A percentile compares a stretch with the other conserved stretches of the same genome.
Conservation (phyloP, 2,329 filamentous ascomycete species). For the Penicillium sp. region DNA sequence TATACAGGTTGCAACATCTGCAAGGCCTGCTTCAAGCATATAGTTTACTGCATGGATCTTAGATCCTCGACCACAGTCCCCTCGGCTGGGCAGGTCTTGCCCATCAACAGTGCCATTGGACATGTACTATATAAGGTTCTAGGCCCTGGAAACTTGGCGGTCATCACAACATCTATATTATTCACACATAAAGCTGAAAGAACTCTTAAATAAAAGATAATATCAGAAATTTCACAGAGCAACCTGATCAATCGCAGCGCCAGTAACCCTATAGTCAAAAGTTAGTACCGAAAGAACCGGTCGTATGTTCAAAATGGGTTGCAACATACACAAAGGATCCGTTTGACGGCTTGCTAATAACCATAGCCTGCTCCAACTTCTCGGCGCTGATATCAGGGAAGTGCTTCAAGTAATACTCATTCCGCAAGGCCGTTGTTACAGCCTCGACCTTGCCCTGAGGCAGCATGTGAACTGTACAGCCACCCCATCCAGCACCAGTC, state of each 20-base stretch:
- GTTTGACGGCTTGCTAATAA: slow-evolving; percentile 75
- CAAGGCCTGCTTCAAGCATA: not conserved
- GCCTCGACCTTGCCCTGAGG: slow-evolving; percentile 76
- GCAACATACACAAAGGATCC: slow-evolving; percentile 44
- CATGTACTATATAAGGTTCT: not conserved
- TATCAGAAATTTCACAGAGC: slow-evolving; percentile 23
- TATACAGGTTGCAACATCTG: not conserved
- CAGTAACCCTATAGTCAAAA: slow-evolving; percentile 32
- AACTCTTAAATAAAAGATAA: not conserved
- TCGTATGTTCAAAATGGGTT: not conserved
- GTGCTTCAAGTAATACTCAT: slow-evolving; percentile 77
- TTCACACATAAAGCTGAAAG: not conserved
- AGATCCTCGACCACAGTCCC: not conserved
- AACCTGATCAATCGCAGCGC: slow-evolving; percentile 38
- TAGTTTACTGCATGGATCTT: not conserved
- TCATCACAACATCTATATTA: not conserved
- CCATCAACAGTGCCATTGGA: not conserved
- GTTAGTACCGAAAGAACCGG: slow-evolving; percentile 12
- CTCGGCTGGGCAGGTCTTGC: not conserved
- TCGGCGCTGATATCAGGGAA: slow-evolving; percentile 69
- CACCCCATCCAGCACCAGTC: slow-evolving; percentile 95
- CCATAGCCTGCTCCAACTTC: slow-evolving; percentile 75
- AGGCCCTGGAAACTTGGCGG: not conserved
- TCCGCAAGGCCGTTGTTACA: slow-evolving; percentile 75
- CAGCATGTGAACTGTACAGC: slow-evolving; percentile 91